A percentile compares a stretch with the other conserved stretches of the same genome.
Conservation (phyloP, 2,329 filamentous ascomycete genomes). For the Epichloe bromicola region DNA sequence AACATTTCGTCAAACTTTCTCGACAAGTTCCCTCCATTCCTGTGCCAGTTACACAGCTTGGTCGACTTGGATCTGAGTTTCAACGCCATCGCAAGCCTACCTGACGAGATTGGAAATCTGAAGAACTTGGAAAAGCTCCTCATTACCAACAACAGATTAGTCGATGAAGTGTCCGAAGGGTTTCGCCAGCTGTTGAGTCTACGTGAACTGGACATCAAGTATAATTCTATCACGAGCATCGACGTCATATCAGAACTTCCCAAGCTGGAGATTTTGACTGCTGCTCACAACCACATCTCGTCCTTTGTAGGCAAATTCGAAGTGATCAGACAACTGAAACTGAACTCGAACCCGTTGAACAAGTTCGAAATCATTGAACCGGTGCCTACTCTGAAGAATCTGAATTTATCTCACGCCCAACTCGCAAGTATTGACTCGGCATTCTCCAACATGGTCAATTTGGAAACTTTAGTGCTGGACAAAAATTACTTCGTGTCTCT, state of each 20-base stretch:
- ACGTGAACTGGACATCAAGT: constrained; percentile 87
- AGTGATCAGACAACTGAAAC: constrained; percentile 66
- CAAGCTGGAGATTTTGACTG: constrained; percentile 73
- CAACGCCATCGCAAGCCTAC: constrained; percentile 72
- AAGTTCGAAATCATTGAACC: constrained; percentile 73
- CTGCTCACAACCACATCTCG: constrained; percentile 87
- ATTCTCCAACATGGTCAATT: constrained; percentile 74
- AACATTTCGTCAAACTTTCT: constrained; percentile 93
- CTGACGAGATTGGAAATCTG: constrained; percentile 65
- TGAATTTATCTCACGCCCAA: constrained; percentile 87
- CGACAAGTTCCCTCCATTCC: constrained; percentile 68
- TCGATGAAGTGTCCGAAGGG: constrained; percentile 57
- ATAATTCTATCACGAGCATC: constrained; percentile 80
- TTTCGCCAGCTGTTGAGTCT: constrained; percentile 65
- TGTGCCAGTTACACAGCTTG: constrained; percentile 69
- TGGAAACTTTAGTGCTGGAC: constrained; percentile 81
- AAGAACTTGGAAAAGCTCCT: constrained; percentile 75
- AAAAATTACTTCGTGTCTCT: constrained; percentile 93
- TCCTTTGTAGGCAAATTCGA: constrained; percentile 83
- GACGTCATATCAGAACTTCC: constrained; percentile 76
- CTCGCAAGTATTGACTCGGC: constrained; percentile 79
- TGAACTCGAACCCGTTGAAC: constrained; percentile 92
- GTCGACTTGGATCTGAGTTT: constrained; percentile 95
- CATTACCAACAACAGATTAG: constrained; percentile 88
- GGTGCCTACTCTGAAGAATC: constrained; percentile 67